Base-by-base conservation (phyloP, 176 grass and related monocot genomes). In the Areca catechu region DNA sequence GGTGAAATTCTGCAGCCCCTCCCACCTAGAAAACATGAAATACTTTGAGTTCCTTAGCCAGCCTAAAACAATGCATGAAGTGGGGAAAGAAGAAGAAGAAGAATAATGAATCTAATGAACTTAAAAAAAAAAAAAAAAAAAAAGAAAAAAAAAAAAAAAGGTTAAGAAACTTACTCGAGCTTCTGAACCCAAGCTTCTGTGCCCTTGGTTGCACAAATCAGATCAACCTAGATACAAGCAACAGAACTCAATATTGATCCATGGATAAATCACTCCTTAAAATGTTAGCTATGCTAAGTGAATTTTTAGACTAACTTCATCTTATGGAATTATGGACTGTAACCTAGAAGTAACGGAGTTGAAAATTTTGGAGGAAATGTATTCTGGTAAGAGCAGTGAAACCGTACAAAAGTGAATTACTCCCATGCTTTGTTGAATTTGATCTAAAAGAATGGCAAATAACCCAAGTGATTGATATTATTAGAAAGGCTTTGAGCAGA, bases 201-300 rank as follows among this genome's bases (percentile, higher is more conserved):
- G 4, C 86, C 86, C 63, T 90, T 90, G 50, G 86, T 90, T 23
- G 92, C 73, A 71, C 86, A 90, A 66, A 96, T 96, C 64, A 96
- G 60, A 55, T 96, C 91, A 24, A 96, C 67, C 83, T 96, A 71
- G 66, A 77, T 10, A 43, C 9, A 43, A 43, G 34, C 34, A 43
- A 43, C 34, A 43, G 10, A 43, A 43, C 34, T 43, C 7, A 43
- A 43, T 43, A 5, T 43, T 14, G 34, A 1, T 43, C 10, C 14
- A 43, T 43, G 34, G 34, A 64, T 51, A 61, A 34, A 50, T 19
- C 43, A 63, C 49, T 63, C 20, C 5, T 30, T 58, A 62, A 73
- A 37, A 57, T 54, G 37, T 17, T 73, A 49, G 63, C 57, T 34
- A 62, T 57, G 16, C n/a, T 47, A 62, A 24, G 22, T 63, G 37